phyloP scores from a whole-genome alignment of 768 basidiomycete genomes.

The Leucocoprinus leucothites region DNA sequence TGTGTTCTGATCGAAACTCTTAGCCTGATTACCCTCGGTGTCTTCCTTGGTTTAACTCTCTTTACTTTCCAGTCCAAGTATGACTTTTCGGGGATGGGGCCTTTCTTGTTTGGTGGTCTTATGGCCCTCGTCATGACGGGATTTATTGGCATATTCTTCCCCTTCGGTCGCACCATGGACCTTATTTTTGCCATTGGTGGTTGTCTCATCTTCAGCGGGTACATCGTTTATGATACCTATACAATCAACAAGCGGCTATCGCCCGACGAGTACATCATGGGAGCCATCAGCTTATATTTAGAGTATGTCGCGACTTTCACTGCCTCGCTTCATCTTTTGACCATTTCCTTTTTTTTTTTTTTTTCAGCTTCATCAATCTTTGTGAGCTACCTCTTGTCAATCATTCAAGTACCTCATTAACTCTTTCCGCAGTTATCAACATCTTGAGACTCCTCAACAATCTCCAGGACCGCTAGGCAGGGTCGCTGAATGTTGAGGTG shows the following conservation, averaged over 20 bases:
- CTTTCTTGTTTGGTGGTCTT: constrained; percentile 85
- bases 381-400: constrained; percentile 48
- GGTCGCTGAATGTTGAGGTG: neutral
- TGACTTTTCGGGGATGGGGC: constrained; percentile 91
- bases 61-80: constrained; percentile 98
- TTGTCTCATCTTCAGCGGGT: constrained; percentile 84
- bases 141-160: constrained; percentile 81
- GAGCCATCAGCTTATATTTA: constrained; percentile 88
- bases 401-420: constrained; percentile 6
- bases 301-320: constrained; percentile 53
- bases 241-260: constrained; percentile 84
- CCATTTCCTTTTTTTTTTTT: constrained; percentile 10
- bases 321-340: constrained; percentile 13
- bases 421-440: constrained; percentile 57
- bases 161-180: constrained; percentile 80
- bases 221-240: constrained; percentile 90
- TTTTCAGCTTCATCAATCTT: constrained; percentile 75
- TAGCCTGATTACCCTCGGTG: constrained; percentile 83
- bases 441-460: constrained; percentile 81
- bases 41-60: constrained; percentile 90
- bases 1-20: constrained; percentile 1
- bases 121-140: constrained; percentile 80
- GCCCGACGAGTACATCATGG: constrained; percentile 93
- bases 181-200: constrained; percentile 77
- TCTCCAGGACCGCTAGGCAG: constrained; percentile 41